phyloP scores from a whole-genome alignment of 2,329 filamentous ascomycete species.

The Fusarium tupiense region DNA sequence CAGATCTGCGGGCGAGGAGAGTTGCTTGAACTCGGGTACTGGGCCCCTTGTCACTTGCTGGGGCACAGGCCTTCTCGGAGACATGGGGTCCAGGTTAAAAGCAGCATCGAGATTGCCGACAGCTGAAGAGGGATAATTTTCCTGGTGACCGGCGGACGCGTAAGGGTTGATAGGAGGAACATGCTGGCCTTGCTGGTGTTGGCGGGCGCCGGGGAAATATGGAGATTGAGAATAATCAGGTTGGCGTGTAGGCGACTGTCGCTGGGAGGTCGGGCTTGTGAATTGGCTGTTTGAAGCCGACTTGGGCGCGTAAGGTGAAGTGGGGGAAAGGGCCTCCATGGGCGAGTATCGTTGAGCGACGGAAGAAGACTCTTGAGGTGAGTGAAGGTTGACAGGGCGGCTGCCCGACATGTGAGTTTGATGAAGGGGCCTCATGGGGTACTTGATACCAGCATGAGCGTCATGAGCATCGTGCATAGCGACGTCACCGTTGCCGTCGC shows the following conservation, averaged over 20 bases:
- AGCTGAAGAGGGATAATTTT: constrained; percentile 78
- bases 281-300: constrained; percentile 68
- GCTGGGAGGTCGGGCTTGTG: constrained; percentile 62
- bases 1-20: constrained; percentile 77
- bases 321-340: constrained; percentile 88
- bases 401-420: constrained; percentile 73
- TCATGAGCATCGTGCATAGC: constrained; percentile 89
- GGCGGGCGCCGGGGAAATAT: constrained; percentile 60
- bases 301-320: constrained; percentile 78
- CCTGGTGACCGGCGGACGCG: constrained; percentile 65
- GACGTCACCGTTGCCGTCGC: constrained; percentile 79
- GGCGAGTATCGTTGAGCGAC: constrained; percentile 94
- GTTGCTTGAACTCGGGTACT: constrained; percentile 87
- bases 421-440: constrained; percentile 81
- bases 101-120: constrained; percentile 77
- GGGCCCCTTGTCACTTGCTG: constrained; percentile 67
- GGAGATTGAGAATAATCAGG: constrained; percentile 68
- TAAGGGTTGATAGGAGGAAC: constrained; percentile 79
- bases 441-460: constrained; percentile 86
- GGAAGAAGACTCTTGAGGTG: constrained; percentile 75
- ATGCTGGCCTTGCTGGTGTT: constrained; percentile 65
- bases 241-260: constrained; percentile 82
- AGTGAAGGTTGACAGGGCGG: constrained; percentile 72
- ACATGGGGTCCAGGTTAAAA: constrained; percentile 66
- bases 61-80: constrained; percentile 63